Percentiles rank a stretch among this genome's conserved stretches.
Evolutionary conservation across 2,329 filamentous ascomycete genomes (phyloP).

Genomic region (Ceratocystis eucalypticola): DNA sequence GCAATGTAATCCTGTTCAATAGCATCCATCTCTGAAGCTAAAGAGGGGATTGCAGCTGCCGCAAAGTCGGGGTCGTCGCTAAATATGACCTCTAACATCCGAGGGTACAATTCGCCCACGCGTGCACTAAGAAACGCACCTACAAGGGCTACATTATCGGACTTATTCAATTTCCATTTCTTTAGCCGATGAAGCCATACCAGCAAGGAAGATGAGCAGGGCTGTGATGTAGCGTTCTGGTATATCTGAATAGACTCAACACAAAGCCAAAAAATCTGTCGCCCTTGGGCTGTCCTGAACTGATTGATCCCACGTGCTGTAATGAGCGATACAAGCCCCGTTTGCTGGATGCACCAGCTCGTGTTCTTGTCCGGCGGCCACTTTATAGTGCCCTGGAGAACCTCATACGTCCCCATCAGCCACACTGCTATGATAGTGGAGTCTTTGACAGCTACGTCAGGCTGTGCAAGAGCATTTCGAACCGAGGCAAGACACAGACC

Average conservation of each 20-base stretch:
- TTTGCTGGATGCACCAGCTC: constrained; percentile 17
- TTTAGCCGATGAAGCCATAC: constrained; percentile 14
- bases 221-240: constrained; percentile 13
- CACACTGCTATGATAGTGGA: constrained; percentile 17
- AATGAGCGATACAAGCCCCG: constrained; percentile 12
- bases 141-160: constrained; percentile 6
- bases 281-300: constrained; percentile 13
- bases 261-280: constrained; percentile 17
- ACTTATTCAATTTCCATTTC: constrained; percentile 4
- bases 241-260: constrained; percentile 18
- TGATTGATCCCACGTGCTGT: constrained; percentile 13
- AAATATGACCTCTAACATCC: constrained; percentile 6
- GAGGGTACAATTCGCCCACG: constrained; percentile 14
- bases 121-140: constrained; percentile 11
- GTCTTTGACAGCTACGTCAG: constrained; percentile 3
- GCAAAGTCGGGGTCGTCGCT: constrained; percentile 12
- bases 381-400: constrained; percentile 13
- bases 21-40: neutral
- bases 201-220: constrained; percentile 9
- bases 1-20: constrained; percentile 10
- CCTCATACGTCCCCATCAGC: constrained; percentile 18
- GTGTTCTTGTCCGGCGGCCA: constrained; percentile 10
- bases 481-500: constrained; percentile 15
- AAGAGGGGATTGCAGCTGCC: neutral
- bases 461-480: constrained; percentile 10